These are phyloP conservation scores for Chamaenerion angustifolium DNA, from an alignment of 345 rosid genomes.

Conservation along the genomic window DNA sequence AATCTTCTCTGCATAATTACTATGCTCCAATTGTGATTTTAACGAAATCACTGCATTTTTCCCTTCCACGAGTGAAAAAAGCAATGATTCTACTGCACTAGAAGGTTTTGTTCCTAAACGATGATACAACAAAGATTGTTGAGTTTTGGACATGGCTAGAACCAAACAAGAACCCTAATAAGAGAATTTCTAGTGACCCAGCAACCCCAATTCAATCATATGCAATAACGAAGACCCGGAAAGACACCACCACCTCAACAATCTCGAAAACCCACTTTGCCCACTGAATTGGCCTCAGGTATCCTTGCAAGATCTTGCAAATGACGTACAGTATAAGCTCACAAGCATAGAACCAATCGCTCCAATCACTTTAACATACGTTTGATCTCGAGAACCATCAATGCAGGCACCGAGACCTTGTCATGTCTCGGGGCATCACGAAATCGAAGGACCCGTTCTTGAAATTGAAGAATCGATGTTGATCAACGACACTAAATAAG, in stretches of 20 bases:
- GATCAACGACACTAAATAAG: no score
- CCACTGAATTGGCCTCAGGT: conserved; percentile 89
- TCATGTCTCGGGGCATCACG: no score
- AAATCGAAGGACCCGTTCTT: no score
- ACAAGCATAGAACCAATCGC: no score
- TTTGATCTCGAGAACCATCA: no score
- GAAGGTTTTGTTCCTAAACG: conserved; percentile 54
- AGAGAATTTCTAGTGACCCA: conserved; percentile 57
- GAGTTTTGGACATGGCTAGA: conserved; percentile 41
- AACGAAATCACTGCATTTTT: conserved; percentile 70
- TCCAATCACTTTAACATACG: no score
- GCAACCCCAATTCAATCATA: conserved; percentile 54
- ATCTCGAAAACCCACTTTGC: conserved; percentile 59
- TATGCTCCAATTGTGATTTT: conserved; percentile 75
- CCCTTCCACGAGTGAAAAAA: conserved; percentile 80
- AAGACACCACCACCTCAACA: conserved; percentile 67
- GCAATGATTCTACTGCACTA: conserved; percentile 40
- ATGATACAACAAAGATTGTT: conserved; percentile 54
- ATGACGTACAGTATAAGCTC: conserved; percentile 51
- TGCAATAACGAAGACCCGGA: conserved; percentile 67
- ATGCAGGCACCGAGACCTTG: no score
- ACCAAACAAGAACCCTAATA: conserved; percentile 52
- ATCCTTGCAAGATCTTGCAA: conserved; percentile 67
- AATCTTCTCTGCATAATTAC: conserved; percentile 73
- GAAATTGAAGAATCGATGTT: no score